Base-by-base conservation (phyloP, 2,329 filamentous ascomycete species). In the Neofusicoccum sp. region DNA sequence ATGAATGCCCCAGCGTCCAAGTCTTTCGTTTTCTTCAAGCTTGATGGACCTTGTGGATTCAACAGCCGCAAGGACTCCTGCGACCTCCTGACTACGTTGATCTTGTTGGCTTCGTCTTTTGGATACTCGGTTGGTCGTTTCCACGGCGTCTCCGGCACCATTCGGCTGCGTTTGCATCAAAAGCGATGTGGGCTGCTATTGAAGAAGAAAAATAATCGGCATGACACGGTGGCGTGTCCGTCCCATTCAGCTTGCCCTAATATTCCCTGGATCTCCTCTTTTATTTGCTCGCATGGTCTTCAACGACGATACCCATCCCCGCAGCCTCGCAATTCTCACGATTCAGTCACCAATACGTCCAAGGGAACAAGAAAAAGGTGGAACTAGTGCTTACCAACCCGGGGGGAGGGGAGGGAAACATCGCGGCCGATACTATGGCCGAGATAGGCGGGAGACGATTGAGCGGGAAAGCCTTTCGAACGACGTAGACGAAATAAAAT, bases 261-360 rank as follows among this genome's bases (percentile, higher is more conserved):
- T 43, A 33, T 16, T 49, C 30, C 54, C 47, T 36, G 33, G 43
- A 24, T 26, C 44, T 24, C 28, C 33, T 44, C 8, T 44, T 34
- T 59, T 20, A 7, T 12, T 16, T 47, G 8, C 14, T 48, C 20
- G 26, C 44, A 59, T 61, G 58, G 51, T 61, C 58, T 61, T 61
- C 58, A 61, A 61, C 58, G 58, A 61, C 58, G 58, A 61, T 61
- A 61, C 58, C 58, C 58, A 61, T 28, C 31, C 12, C 41, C 36
- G 33, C 54, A 28, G 40, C 47, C 54, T 56, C 26, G 38, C 31
- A 20, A n/a, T 16, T 56, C 41, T 56, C 51, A 56, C 26, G n/a
- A 14, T 44, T 43, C 28, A 43, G 51, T 43, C 28, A n/a, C 24
- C 7, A 14, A 26, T 54, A 14, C n/a, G 14, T 40, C 34, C 34